These are phyloP conservation scores for Penicillium sp. DNA, from an alignment of 2,329 filamentous ascomycete genomes.

Conservation along the genomic window DNA sequence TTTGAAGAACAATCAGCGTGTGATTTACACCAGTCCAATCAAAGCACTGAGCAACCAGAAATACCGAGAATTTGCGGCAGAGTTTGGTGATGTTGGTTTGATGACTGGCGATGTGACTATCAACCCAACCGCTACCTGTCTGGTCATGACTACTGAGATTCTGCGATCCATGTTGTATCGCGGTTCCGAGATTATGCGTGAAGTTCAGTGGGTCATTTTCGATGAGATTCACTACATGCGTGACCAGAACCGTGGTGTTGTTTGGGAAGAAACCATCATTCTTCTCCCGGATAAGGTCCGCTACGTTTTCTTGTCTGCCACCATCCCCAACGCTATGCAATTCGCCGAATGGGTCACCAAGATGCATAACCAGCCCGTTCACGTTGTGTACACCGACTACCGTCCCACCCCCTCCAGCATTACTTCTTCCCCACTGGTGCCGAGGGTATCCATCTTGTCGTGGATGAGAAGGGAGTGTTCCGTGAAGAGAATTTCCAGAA, in stretches of 20 bases:
- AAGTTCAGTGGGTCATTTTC: conserved; percentile 97
- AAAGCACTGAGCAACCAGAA: conserved; percentile 99
- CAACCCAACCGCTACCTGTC: conserved; percentile 94
- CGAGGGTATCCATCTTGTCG: conserved; percentile 88
- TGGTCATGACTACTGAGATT: conserved; percentile 99
- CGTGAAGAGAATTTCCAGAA: conserved; percentile 96
- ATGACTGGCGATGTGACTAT: conserved; percentile 99
- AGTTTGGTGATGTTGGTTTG: conserved; percentile 93
- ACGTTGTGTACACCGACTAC: conserved; percentile 99
- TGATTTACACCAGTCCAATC: conserved; percentile 99
- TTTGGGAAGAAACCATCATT: conserved; percentile 99
- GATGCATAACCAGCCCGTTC: conserved; percentile 94
- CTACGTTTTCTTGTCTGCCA: conserved; percentile 97
- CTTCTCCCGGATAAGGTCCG: conserved; percentile 96
- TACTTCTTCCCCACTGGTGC: conserved; percentile 95
- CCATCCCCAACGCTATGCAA: conserved; percentile 98
- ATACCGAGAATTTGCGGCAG: conserved; percentile 90
- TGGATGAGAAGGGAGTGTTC: conserved; percentile 95
- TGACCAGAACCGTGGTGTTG: conserved; percentile 83
- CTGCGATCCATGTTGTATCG: conserved; percentile 96
- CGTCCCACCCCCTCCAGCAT: conserved; percentile 90
- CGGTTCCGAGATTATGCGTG: conserved; percentile 98
- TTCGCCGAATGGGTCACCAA: conserved; percentile 99
- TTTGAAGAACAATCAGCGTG: conserved; percentile 92
- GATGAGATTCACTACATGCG: conserved; percentile 99